A percentile compares a stretch with the other conserved stretches of the same genome.
phyloP scores from a whole-genome alignment of 139 green algal species.

The Coccomyxa sp. region DNA sequence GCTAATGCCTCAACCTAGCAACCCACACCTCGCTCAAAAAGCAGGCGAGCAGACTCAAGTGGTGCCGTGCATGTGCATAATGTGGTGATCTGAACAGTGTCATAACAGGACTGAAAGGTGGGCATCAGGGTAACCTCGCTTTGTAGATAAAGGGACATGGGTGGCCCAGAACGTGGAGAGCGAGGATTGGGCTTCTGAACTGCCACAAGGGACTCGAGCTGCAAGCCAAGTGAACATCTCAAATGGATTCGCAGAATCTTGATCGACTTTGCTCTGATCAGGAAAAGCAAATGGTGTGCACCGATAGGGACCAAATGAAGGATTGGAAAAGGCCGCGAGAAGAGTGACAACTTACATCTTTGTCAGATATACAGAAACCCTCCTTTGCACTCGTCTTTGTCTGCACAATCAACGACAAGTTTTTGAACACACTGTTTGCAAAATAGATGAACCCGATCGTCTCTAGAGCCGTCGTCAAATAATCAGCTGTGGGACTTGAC shows the following conservation, averaged over 20 bases:
- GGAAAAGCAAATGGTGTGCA: neutral
- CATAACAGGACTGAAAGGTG: neutral
- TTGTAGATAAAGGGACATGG: neutral
- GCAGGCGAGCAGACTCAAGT: neutral
- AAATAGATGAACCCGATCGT: too few relatives aligned
- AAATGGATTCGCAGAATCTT: neutral
- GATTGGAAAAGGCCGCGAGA: neutral
- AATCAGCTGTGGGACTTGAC: too few relatives aligned
- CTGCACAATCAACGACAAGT: too few relatives aligned
- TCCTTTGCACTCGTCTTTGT: slow-evolving; percentile 24
- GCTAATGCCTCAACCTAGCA: slow-evolving; percentile 15
- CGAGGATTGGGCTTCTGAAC: neutral
- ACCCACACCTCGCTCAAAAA: neutral
- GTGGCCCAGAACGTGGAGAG: neutral
- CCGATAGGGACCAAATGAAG: too few relatives aligned
- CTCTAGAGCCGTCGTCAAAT: too few relatives aligned
- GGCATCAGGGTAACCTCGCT: neutral
- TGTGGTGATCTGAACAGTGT: neutral
- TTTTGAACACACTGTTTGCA: too few relatives aligned
- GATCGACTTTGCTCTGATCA: neutral
- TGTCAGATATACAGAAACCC: slow-evolving; percentile 19
- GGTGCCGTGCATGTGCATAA: neutral
- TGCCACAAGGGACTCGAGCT: neutral
- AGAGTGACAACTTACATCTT: slow-evolving; percentile 8
- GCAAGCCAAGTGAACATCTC: neutral